These are phyloP conservation scores for Taphrina deformans DNA, from an alignment of 1,139 yeast species.

Conservation along the genomic window DNA sequence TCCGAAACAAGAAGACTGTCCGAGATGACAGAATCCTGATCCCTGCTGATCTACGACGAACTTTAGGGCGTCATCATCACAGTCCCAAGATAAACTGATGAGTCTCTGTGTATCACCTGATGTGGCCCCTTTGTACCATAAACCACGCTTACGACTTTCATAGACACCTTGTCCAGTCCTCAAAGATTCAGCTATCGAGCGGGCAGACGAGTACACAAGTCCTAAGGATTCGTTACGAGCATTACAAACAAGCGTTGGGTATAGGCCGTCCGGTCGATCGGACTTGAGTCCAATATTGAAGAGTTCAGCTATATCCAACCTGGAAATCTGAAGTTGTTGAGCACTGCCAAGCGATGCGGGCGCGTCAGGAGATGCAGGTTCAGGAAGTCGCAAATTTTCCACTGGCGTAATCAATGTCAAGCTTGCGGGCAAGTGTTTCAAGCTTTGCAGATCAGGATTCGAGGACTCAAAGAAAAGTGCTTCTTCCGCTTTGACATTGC, in stretches of 20 bases:
- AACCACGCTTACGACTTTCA: conserved; percentile 82
- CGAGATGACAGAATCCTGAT: conserved; percentile 88
- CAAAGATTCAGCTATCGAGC: conserved; percentile 78
- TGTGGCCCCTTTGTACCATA: conserved; percentile 95
- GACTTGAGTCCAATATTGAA: conserved; percentile 48
- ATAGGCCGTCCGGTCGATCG: conserved; percentile 84
- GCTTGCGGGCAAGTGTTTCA: conserved; percentile 8
- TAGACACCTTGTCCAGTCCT: conserved; percentile 84
- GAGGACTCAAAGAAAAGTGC: conserved; percentile 1
- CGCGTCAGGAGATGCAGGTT: not conserved
- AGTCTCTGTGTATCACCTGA: conserved; percentile 90
- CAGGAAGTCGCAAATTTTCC: conserved; percentile 15
- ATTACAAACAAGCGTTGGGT: conserved; percentile 80
- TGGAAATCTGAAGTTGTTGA: not conserved
- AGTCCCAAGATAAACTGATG: conserved; percentile 67
- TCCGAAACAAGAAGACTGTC: conserved; percentile 79
- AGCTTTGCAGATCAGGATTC: not conserved
- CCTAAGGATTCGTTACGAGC: conserved; percentile 70
- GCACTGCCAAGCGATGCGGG: conserved; percentile 2
- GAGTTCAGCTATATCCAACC: conserved; percentile 5
- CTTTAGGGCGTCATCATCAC: conserved; percentile 88
- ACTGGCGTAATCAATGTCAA: conserved; percentile 22
- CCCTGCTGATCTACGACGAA: conserved; percentile 81
- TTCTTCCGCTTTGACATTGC: not conserved
- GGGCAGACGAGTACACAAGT: conserved; percentile 81